A percentile compares a stretch with the other conserved stretches of the same genome.
phyloP scores from a whole-genome alignment of 83 land plant genomes.

The Larix sibirica region DNA sequence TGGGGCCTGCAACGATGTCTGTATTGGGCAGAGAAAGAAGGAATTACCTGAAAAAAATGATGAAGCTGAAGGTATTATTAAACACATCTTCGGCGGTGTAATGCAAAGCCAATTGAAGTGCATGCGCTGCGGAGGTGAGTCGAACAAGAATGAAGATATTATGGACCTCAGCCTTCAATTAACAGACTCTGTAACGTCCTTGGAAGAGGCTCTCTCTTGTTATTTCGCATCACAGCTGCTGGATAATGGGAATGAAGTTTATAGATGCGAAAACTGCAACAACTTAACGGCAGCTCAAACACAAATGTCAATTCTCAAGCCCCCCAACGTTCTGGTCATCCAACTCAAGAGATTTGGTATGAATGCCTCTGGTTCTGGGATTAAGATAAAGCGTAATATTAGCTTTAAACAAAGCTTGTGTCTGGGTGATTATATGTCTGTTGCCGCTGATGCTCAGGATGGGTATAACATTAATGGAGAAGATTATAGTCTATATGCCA shows the following conservation, averaged over 20 bases:
- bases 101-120: slow-evolving; percentile 94
- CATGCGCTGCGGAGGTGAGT: slow-evolving; percentile 68
- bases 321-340: slow-evolving; percentile 96
- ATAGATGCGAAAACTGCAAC: slow-evolving; percentile 91
- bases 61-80: slow-evolving; percentile 56
- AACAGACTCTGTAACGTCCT: slow-evolving; percentile 40
- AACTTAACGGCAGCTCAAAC: slow-evolving; percentile 79
- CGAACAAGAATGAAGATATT: slow-evolving; percentile 89
- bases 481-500: no score
- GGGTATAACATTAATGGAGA: no score
- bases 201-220: slow-evolving; percentile 55
- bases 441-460: slow-evolving; percentile 25
- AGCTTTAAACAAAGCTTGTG: slow-evolving; percentile 75
- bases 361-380: slow-evolving; percentile 42
- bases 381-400: slow-evolving; percentile 84
- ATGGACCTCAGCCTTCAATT: slow-evolving; percentile 88
- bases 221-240: slow-evolving; percentile 89
- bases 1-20: slow-evolving; percentile 82
- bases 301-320: slow-evolving; percentile 84
- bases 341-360: slow-evolving; percentile 97
- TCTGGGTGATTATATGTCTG: slow-evolving; percentile 73
- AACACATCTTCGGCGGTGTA: slow-evolving; percentile 93
- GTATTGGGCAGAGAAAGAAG: slow-evolving; percentile 40
- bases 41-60: slow-evolving; percentile 27
- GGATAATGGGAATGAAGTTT: slow-evolving; percentile 85